A percentile compares a stretch with the other conserved stretches of the same genome.
Conservation (phyloP, 768 basidiomycete species). For the Pisolithus marmoratus region DNA sequence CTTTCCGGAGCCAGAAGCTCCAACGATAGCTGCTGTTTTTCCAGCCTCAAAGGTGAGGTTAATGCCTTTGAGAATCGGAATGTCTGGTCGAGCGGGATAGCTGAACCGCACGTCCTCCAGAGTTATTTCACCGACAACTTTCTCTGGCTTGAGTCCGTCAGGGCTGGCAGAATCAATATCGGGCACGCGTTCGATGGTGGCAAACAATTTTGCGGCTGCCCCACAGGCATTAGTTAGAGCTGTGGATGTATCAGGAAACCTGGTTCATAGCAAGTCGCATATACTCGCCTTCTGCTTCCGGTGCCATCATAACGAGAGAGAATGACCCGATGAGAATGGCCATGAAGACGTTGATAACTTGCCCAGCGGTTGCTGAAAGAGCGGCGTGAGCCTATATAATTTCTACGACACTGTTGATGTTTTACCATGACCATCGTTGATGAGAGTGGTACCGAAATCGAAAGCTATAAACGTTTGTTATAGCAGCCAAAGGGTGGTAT, state of each 20-base stretch:
- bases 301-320: slow-evolving; percentile 77
- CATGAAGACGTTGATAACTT: slow-evolving; percentile 79
- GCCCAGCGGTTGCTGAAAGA: slow-evolving; percentile 52
- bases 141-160: slow-evolving; percentile 60
- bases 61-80: slow-evolving; percentile 73
- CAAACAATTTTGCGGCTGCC: slow-evolving; percentile 83
- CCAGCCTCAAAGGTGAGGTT: slow-evolving; percentile 66
- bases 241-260: slow-evolving; percentile 14
- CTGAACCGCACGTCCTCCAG: slow-evolving; percentile 73
- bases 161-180: slow-evolving; percentile 75
- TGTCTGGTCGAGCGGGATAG: slow-evolving; percentile 77
- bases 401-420: not conserved
- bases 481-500: not conserved
- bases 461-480: not conserved
- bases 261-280: not conserved
- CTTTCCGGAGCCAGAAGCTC: slow-evolving; percentile 76
- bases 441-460: slow-evolving; percentile 45
- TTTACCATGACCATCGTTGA: slow-evolving; percentile 52
- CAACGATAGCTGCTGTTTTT: slow-evolving; percentile 72
- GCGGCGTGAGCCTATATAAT: not conserved
- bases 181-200: slow-evolving; percentile 85
- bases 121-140: slow-evolving; percentile 64
- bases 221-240: slow-evolving; percentile 77
- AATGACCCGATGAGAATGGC: slow-evolving; percentile 88
- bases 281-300: slow-evolving; percentile 72